Conservation (phyloP, 1,284 basidiomycete species). For the Phenoliferia sp. region DNA sequence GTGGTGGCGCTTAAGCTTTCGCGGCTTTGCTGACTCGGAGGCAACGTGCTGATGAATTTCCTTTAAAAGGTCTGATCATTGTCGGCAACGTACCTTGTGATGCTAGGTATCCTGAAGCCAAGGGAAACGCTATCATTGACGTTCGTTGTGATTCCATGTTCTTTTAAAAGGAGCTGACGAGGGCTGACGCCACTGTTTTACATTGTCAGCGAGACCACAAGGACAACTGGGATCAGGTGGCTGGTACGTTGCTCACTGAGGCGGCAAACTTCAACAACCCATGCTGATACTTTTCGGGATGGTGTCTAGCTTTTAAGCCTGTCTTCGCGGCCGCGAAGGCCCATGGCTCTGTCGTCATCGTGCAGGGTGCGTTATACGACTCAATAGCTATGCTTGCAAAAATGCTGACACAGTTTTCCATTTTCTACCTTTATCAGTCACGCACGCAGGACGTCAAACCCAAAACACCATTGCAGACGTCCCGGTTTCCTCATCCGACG, state of each 20-base stretch:
- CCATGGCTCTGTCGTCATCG: slow-evolving; percentile 45
- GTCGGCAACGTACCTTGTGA: slow-evolving; percentile 21
- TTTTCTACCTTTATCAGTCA: too few species aligned
- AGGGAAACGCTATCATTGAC: slow-evolving; percentile 39
- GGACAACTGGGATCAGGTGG: slow-evolving; percentile 36
- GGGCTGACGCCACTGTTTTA: not conserved
- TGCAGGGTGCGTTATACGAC: too few species aligned
- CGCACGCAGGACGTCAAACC: slow-evolving; percentile 46
- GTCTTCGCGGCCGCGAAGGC: slow-evolving; percentile 44
- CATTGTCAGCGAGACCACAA: not conserved
- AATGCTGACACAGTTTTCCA: too few species aligned
- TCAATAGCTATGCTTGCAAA: too few species aligned
- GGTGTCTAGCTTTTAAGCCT: slow-evolving; percentile 35
- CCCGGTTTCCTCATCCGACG: slow-evolving; percentile 41
- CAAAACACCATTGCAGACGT: slow-evolving; percentile 35
- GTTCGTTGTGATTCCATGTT: too few species aligned
- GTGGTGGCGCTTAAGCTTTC: too few species aligned
- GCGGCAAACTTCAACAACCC: not conserved
- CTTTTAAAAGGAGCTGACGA: slow-evolving; percentile 1
- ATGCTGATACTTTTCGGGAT: not conserved
- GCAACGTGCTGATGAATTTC: too few species aligned
- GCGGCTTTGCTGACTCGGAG: too few species aligned
- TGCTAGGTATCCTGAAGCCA: slow-evolving; percentile 37
- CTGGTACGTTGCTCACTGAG: slow-evolving; percentile 13
- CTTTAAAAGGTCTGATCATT: too few species aligned